These are phyloP conservation scores for Austroboletus rostrupii DNA, from an alignment of 1,284 basidiomycete species.

Conservation along the genomic window DNA sequence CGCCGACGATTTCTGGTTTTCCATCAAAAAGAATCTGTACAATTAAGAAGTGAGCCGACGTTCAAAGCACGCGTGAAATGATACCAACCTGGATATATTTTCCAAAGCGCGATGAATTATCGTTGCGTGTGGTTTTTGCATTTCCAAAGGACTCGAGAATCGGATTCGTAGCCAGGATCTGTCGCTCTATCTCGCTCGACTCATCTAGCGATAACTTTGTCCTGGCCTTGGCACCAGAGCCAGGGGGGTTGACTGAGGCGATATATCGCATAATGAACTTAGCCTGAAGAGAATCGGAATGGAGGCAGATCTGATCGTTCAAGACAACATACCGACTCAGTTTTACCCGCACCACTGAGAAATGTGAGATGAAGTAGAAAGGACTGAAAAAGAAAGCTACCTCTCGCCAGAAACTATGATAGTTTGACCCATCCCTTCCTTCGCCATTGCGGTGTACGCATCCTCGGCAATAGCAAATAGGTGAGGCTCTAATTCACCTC, in stretches of 20 bases:
- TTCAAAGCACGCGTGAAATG: neutral
- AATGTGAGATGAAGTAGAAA: conserved; percentile 22
- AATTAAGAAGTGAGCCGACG: conserved; percentile 11
- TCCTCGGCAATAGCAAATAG: conserved; percentile 99
- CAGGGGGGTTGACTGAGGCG: conserved; percentile 92
- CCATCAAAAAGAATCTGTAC: conserved; percentile 91
- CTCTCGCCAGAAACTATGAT: conserved; percentile 99
- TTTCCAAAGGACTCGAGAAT: conserved; percentile 99
- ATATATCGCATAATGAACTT: conserved; percentile 99
- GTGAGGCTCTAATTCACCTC: conserved; percentile 97
- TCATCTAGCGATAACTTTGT: conserved; percentile 74
- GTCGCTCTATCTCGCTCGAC: conserved; percentile 91
- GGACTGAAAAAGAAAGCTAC: conserved; percentile 39
- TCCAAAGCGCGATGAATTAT: conserved; percentile 98
- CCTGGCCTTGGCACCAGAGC: conserved; percentile 57
- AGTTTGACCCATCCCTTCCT: conserved; percentile 93
- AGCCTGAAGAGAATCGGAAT: conserved; percentile 48
- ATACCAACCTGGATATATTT: conserved; percentile 93
- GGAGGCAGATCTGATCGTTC: neutral
- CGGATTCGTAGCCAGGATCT: conserved; percentile 97
- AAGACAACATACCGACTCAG: conserved; percentile 74
- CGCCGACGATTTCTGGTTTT: conserved; percentile 94
- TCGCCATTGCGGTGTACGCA: conserved; percentile 96
- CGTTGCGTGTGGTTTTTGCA: conserved; percentile 98
- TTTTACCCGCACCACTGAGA: conserved; percentile 91